phyloP scores from a whole-genome alignment of 306 rosid species.

The Citrullus amarus region DNA sequence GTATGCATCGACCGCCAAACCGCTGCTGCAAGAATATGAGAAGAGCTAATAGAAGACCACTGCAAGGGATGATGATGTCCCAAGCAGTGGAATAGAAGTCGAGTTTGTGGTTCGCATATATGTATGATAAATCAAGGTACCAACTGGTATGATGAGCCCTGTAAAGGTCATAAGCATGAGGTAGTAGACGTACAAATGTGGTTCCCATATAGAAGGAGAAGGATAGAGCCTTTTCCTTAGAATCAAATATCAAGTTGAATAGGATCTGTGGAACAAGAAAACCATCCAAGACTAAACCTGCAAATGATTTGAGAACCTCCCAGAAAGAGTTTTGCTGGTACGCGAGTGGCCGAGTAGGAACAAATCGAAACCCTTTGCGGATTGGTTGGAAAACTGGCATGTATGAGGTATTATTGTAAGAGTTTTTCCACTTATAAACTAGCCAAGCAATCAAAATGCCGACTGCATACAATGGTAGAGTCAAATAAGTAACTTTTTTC shows the following conservation, averaged over 20 bases:
- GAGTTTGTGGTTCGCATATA: slow-evolving; percentile 61
- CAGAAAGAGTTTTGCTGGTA: slow-evolving; percentile 37
- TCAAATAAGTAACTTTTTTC: slow-evolving; percentile 39
- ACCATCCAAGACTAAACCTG: slow-evolving; percentile 59
- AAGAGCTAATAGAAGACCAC: slow-evolving; percentile 44
- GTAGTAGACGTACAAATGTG: slow-evolving; percentile 58
- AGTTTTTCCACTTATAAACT: slow-evolving; percentile 31
- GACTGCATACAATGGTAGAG: slow-evolving; percentile 45
- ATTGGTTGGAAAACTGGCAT: slow-evolving; percentile 28
- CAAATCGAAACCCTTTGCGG: slow-evolving; percentile 12
- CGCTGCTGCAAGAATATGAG: slow-evolving; percentile 65
- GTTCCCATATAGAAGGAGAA: slow-evolving; percentile 50
- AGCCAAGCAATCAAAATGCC: slow-evolving; percentile 51
- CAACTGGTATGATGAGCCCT: slow-evolving; percentile 45
- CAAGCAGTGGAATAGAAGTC: slow-evolving; percentile 80
- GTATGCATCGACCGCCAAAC: slow-evolving; percentile 61
- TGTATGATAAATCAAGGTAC: slow-evolving; percentile 48
- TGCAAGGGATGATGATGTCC: slow-evolving; percentile 59
- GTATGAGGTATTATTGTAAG: slow-evolving; percentile 15
- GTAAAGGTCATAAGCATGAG: slow-evolving; percentile 86
- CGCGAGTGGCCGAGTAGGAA: slow-evolving; percentile 11
- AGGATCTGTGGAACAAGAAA: slow-evolving; percentile 74
- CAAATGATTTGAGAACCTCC: slow-evolving; percentile 56
- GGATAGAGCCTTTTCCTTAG: slow-evolving; percentile 42
- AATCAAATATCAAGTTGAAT: slow-evolving; percentile 34